A percentile compares a stretch with the other conserved stretches of the same genome.
Evolutionary conservation across 129 eudicot species (phyloP).

Genomic region (Scalesia atractyloides): DNA sequence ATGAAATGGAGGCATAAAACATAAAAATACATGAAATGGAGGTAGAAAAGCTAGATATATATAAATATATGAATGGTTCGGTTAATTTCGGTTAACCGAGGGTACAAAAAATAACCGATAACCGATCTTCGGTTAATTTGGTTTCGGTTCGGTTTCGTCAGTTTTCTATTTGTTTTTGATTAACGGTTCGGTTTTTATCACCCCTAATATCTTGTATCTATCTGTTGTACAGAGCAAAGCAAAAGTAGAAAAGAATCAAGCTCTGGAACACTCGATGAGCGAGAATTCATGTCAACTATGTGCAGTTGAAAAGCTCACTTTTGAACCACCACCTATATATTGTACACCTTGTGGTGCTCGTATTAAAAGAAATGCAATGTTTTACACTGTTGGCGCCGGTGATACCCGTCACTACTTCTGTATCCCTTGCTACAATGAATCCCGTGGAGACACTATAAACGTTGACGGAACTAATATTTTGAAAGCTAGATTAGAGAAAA

Average conservation of each 20-base stretch:
- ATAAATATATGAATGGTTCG: no score
- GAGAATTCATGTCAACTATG: slow-evolving; percentile 95
- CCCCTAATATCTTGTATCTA: slow-evolving; percentile 7
- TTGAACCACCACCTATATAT: slow-evolving; percentile 95
- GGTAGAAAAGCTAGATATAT: no score
- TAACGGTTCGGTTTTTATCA: no score
- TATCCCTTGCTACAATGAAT: slow-evolving; percentile 72
- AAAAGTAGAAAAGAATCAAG: slow-evolving; percentile 90
- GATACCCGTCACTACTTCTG: slow-evolving; percentile 86
- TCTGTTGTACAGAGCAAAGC: slow-evolving; percentile 75
- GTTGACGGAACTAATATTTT: slow-evolving; percentile 69
- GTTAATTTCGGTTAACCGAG: no score
- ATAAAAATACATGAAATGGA: no score
- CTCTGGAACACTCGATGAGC: slow-evolving; percentile 82
- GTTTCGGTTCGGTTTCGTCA: no score
- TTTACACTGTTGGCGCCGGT: slow-evolving; percentile 77
- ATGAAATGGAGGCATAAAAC: no score
- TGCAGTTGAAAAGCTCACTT: slow-evolving; percentile 91
- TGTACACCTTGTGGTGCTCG: slow-evolving; percentile 92
- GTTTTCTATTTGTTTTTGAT: no score
- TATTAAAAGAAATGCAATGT: slow-evolving; percentile 85
- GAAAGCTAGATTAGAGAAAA: slow-evolving; percentile 84
- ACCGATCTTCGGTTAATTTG: no score
- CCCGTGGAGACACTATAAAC: slow-evolving; percentile 81
- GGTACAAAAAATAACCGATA: no score